Evolutionary conservation across 2,329 filamentous ascomycete species (phyloP), one percentile per base, ranked within the genome.

Genomic region (Aspergillus aculeatus): DNA sequence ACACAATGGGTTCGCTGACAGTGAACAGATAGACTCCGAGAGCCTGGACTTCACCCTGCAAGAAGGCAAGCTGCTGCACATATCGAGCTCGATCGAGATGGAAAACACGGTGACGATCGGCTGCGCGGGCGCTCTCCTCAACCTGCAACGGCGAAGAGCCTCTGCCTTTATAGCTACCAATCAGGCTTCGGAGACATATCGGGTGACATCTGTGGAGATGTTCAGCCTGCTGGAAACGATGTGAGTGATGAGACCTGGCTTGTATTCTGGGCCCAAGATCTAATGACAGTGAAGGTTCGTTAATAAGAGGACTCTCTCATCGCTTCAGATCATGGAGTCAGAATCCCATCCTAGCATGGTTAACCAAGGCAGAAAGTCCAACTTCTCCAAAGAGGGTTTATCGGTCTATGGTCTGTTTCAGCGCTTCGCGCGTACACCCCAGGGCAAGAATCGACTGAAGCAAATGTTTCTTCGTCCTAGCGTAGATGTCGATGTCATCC

Each of bases 401-500:
- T 98, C 91, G 0, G 78, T 96, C 0, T 96, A 90, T 72, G 93
- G 91, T 0, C 78, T 98, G 0, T 96, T 97, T 62, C 86, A 89
- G 59, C 82, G 86, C 57, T 79, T 95, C 31, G 87, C 89, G 26
- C 84, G 84, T 57, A 97, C 92, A 3, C 83, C 89, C 1, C 92
- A 97, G 72, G 95, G 95, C 0, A 91, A 86, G 66, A 71, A 79
- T 26, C 82, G 84, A 48, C 81, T 99, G 5, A 88, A 90, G n/a
- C 88, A 91, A 67, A 84, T 90, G 54, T 95, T 99, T 65, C 78
- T 97, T 7, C 86, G 90, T 0, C 95, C 95, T 23, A 91, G 87
- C 31, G 80, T 88, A 26, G 84, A 95, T 61, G 71, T 90, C 0
- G 74, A 81, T 0, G 68, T 88, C 5, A 95, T 99, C 64, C 78